Base-by-base conservation (phyloP, 805 yeast species). In the Yarrowia sp. region DNA sequence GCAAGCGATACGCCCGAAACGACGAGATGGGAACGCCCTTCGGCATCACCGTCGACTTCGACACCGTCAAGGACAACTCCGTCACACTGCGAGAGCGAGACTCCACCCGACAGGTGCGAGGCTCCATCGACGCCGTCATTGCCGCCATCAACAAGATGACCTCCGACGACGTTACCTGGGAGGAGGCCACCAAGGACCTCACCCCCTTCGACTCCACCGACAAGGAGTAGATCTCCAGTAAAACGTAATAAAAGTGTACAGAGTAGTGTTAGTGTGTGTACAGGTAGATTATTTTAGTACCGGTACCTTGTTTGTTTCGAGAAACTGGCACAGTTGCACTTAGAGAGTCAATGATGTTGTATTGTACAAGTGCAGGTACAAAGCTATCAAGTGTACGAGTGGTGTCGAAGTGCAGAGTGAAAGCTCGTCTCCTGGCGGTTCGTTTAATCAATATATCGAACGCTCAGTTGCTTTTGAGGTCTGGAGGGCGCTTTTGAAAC, bases 11-110 rank as follows among this genome's bases (percentile, higher is more conserved):
- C 72, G 91, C 99, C 66, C 89, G 99, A 80, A 93, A 93, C 76
- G 99, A 93, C 77, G 99, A 93, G 80, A 82, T 93, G 72, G 99
- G 99, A 76, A 94, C 98, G 61, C 99, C 99, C 69, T 94, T 94
- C 74, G 99, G 99, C 75, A 84, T 93, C 76, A 93, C 99, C 66
- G 88, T 93, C 69, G 99, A 93, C 76, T 93, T 94, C 75, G 97
- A 93, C 67, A 86, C 96, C 61, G 83, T 88, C 65, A 83, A 87
- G 73, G 97, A 93, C 73, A 83, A 84, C 56, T 86, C 97, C 13
- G 88, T 93, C 67, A 93, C 99, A 33, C 81, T 93, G 72, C 90
- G 99, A 82, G 98, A 93, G 77, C 89, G 99, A 81, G 99, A 93
- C 76, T 82, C 96, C 62, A 94, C 98, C 33, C 87, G 85, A 74